Evolutionary conservation across 2,329 filamentous ascomycete genomes (phyloP).

Genomic region (Botryosphaeria dothidea): DNA sequence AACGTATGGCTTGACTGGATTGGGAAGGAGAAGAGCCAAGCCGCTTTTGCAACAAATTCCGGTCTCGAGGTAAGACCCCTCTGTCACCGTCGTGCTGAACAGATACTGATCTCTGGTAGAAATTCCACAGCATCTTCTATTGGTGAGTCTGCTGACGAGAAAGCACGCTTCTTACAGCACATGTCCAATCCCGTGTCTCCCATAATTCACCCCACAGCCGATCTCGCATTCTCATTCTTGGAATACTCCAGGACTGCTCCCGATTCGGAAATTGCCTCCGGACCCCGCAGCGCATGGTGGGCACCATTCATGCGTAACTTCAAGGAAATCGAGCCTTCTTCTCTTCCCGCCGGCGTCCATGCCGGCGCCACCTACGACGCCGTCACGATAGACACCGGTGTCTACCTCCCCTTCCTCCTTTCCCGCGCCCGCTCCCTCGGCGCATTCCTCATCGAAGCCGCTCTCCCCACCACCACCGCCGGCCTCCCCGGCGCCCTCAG

Average conservation of each 20-base stretch:
- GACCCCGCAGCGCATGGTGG: constrained; percentile 39
- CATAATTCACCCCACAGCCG: neutral
- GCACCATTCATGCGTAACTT: constrained; percentile 37
- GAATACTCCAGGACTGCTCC: constrained; percentile 28
- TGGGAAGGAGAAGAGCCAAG: constrained; percentile 23
- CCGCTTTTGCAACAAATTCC: constrained; percentile 25
- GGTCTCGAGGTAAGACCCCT: constrained; percentile 25
- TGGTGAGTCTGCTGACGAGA: neutral
- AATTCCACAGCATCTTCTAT: constrained; percentile 15
- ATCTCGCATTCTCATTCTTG: neutral
- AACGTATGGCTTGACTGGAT: constrained; percentile 40
- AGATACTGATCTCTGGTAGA: constrained; percentile 16
- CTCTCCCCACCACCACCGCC: constrained; percentile 28
- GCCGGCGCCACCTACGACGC: constrained; percentile 34
- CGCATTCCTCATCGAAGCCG: constrained; percentile 29
- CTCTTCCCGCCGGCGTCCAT: constrained; percentile 24
- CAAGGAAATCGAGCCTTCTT: constrained; percentile 23
- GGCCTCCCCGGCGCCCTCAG: constrained; percentile 32
- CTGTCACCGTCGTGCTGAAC: too few species aligned
- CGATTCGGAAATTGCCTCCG: constrained; percentile 21
- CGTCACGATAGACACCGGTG: constrained; percentile 39
- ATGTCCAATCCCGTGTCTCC: neutral
- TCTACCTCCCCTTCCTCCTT: constrained; percentile 41
- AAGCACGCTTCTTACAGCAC: too few species aligned
- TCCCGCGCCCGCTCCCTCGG: constrained; percentile 28